Base-by-base conservation (phyloP, 2,329 filamentous ascomycete species). In the Fusarium penzigii region DNA sequence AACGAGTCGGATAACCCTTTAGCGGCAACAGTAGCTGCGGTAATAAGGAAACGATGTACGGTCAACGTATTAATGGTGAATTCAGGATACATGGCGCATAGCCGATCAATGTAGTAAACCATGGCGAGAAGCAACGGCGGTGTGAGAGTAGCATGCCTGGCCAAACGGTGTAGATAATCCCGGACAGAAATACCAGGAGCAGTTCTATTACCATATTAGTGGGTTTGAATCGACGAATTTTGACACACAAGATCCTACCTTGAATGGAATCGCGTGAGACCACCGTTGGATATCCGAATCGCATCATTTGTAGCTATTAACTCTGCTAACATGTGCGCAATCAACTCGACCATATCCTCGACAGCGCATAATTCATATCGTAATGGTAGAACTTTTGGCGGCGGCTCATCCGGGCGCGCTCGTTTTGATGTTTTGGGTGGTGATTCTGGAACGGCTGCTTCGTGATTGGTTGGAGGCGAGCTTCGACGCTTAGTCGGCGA, bases 51-150 rank as follows among this genome's bases (percentile, higher is more conserved):
- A 9, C 94, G 92, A 75, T 99, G 94, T 3, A 99, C 93, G 0
- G 94, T 99, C 17, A 99, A 79, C 43, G 91, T 96, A 69, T 92
- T 96, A 63, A 99, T 95, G 29, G 92, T 97, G 71, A 99, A 99
- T 43, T 93, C 89, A 3, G 90, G 89, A 69, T 97, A 99, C 53
- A 96, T 79, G 11, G 90, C 87, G 72, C 93, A 99, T 17, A 99
- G 81, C 32, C 92, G 87, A 74, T 99, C 94, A 65, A 99, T 97
- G 67, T 97, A 99, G 69, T 95, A 99, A 51, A 99, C 94, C 91
- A 99, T 97, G 63, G 92, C 94, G 36, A 99, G 83, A n/a, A 99
- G 80, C 46, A 99, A 88, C 1, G 94, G 93, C 12, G 94, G 92
- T 7, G 91, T 92, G 3, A 99, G 80, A 0, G 93, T 97, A 25